Percentiles rank a stretch among this genome's conserved stretches.
phyloP scores from a whole-genome alignment of 768 basidiomycete genomes.

The Naganishia randhawae region DNA sequence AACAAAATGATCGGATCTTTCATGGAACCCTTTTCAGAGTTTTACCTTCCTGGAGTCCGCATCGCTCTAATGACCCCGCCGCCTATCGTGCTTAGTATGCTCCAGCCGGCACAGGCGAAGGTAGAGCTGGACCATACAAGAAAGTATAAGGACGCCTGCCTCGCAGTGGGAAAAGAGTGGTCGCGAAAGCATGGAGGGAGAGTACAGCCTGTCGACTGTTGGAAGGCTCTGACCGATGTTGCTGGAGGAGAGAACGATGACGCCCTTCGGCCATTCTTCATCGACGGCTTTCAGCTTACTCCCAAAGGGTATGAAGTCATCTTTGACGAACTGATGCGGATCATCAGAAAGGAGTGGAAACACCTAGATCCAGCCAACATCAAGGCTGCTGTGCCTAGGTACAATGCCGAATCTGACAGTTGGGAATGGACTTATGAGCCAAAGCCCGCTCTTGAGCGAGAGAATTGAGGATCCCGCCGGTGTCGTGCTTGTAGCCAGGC shows the following conservation, averaged over 20 bases:
- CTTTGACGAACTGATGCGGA: conserved; percentile 61
- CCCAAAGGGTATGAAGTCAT: conserved; percentile 68
- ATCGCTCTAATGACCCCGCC: conserved; percentile 81
- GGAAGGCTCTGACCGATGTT: conserved; percentile 48
- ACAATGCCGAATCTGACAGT: conserved; percentile 2
- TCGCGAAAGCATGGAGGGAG: neutral
- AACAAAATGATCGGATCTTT: conserved; percentile 62
- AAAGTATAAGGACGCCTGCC: conserved; percentile 58
- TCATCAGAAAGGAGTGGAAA: conserved; percentile 52
- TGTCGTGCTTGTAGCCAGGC: too few species aligned
- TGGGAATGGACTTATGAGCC: conserved; percentile 14
- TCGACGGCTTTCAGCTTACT: conserved; percentile 78
- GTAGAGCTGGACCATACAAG: conserved; percentile 54
- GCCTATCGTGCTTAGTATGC: conserved; percentile 57
- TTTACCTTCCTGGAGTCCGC: conserved; percentile 67
- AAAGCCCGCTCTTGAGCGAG: neutral
- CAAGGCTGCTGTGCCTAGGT: conserved; percentile 16
- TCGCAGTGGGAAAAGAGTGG: conserved; percentile 53
- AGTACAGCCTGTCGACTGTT: neutral
- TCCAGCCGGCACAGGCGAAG: conserved; percentile 2
- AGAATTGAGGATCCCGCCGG: neutral
- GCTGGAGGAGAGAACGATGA: conserved; percentile 53
- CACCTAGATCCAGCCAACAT: conserved; percentile 22
- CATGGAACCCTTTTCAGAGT: conserved; percentile 58
- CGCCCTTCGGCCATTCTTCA: conserved; percentile 44